phyloP scores from a whole-genome alignment of 768 basidiomycete species.

The Trametes meyenii region DNA sequence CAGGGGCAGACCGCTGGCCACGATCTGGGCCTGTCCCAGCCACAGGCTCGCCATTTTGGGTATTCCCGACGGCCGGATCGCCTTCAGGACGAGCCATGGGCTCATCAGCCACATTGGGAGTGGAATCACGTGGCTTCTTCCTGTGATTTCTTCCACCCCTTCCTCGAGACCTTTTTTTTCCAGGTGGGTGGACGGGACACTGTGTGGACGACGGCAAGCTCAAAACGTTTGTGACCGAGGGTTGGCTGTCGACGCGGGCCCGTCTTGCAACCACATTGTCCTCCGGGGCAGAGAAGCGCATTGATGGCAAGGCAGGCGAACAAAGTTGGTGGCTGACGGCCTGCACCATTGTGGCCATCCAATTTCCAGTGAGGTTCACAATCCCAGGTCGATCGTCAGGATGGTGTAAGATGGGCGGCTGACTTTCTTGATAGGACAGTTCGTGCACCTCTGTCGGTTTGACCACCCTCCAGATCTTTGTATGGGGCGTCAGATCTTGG shows the following conservation, averaged over 20 bases:
- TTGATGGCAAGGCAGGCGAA: neutral
- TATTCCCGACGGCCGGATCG: too few species aligned
- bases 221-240: too few species aligned
- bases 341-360: neutral
- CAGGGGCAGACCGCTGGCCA: too few species aligned
- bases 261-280: neutral
- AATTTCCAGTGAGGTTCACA: neutral
- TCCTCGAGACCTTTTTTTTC: too few species aligned
- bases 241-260: neutral
- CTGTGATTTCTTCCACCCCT: too few species aligned
- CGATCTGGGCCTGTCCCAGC: too few species aligned
- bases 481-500: neutral
- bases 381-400: neutral
- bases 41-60: too few species aligned
- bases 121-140: too few species aligned
- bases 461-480: neutral
- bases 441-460: neutral
- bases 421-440: neutral
- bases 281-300: neutral
- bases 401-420: neutral
- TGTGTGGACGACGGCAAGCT: too few species aligned
- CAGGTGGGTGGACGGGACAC: too few species aligned
- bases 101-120: too few species aligned
- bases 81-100: too few species aligned
- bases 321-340: neutral